These are phyloP conservation scores for Suhomyces emberorum DNA, from an alignment of 805 yeast genomes.

Conservation along the genomic window DNA sequence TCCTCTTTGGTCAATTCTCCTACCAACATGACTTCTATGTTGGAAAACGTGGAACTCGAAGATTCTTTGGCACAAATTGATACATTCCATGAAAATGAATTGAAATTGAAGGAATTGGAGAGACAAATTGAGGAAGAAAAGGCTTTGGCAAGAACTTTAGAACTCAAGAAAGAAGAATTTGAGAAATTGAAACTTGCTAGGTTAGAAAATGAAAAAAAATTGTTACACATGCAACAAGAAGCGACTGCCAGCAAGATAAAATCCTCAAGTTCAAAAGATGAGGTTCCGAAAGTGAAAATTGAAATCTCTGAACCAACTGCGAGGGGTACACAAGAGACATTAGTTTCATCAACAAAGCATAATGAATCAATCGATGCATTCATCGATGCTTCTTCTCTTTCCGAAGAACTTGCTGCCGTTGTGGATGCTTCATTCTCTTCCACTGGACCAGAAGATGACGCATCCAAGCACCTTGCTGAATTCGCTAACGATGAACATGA, in stretches of 20 bases:
- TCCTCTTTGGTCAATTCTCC: constrained; percentile 11
- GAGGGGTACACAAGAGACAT: too few relatives aligned
- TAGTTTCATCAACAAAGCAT: neutral
- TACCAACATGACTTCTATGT: constrained; percentile 12
- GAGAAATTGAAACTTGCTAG: constrained; percentile 29
- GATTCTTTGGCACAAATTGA: constrained; percentile 19
- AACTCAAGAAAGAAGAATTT: constrained; percentile 34
- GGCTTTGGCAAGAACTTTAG: constrained; percentile 35
- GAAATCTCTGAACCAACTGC: too few relatives aligned
- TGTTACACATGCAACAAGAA: constrained; percentile 13
- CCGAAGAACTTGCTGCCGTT: too few relatives aligned
- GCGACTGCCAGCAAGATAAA: constrained; percentile 4
- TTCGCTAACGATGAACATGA: neutral
- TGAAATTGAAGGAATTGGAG: constrained; percentile 26
- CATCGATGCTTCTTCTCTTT: neutral
- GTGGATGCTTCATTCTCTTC: too few relatives aligned
- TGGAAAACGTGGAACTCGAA: constrained; percentile 18
- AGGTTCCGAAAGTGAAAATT: too few relatives aligned
- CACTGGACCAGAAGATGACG: neutral
- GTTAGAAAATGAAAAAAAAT: constrained; percentile 25
- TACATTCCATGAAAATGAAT: constrained; percentile 23
- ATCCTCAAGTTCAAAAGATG: too few relatives aligned
- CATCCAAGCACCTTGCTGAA: neutral
- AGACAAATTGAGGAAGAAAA: constrained; percentile 39
- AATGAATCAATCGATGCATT: neutral